Conservation (phyloP, 1,139 yeast genomes). For the Pichia sp. region DNA sequence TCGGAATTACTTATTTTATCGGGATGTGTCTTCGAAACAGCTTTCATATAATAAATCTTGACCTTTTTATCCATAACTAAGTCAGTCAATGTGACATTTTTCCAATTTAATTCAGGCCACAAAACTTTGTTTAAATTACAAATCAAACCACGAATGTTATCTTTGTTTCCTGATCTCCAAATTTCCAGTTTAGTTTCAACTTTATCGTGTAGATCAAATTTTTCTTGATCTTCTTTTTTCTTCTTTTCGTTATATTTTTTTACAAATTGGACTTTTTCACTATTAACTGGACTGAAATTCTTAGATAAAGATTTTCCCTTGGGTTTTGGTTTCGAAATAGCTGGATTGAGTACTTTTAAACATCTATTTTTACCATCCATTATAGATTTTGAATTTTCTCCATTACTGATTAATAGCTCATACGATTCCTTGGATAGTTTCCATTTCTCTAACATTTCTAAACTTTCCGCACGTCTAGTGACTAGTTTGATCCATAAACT, state of each 20-base stretch:
- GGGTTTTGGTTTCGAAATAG: slow-evolving; percentile 17
- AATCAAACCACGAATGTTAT: slow-evolving; percentile 68
- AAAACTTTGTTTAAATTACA: slow-evolving; percentile 59
- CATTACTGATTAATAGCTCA: slow-evolving; percentile 56
- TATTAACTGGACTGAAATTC: slow-evolving; percentile 5
- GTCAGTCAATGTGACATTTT: slow-evolving; percentile 60
- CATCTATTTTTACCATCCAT: slow-evolving; percentile 85
- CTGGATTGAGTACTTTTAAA: slow-evolving; percentile 54
- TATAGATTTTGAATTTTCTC: slow-evolving; percentile 55
- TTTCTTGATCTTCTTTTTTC: slow-evolving; percentile 48
- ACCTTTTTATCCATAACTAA: slow-evolving; percentile 88
- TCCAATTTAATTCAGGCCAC: slow-evolving; percentile 59
- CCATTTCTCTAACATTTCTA: slow-evolving; percentile 71
- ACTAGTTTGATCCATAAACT: slow-evolving; percentile 71
- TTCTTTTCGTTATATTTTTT: slow-evolving; percentile 42
- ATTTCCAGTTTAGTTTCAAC: slow-evolving; percentile 47
- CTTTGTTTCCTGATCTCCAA: slow-evolving; percentile 76
- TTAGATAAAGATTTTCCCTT: slow-evolving; percentile 28
- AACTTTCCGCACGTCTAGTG: slow-evolving; percentile 71
- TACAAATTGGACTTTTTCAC: slow-evolving; percentile 9
- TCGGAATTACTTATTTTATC: slow-evolving; percentile 63
- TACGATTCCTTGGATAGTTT: slow-evolving; percentile 57
- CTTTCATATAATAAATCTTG: slow-evolving; percentile 82
- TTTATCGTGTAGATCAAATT: slow-evolving; percentile 51
- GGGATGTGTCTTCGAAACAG: slow-evolving; percentile 89